These are phyloP conservation scores for Aspergillus texensis DNA, from an alignment of 2,329 filamentous ascomycete genomes.

Conservation along the genomic window DNA sequence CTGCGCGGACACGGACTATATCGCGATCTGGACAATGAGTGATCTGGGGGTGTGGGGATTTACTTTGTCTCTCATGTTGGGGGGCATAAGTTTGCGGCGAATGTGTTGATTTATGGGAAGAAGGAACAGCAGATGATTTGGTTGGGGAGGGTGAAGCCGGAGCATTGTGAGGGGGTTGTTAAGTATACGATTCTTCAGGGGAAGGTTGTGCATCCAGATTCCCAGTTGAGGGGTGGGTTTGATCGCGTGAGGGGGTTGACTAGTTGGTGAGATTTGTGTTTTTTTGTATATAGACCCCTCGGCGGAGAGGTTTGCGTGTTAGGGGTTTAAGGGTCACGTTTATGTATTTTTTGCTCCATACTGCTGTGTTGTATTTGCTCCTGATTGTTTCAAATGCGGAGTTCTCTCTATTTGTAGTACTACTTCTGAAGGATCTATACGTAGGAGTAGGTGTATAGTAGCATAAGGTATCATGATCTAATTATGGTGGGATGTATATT, in stretches of 20 bases:
- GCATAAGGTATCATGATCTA: not conserved
- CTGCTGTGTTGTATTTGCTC: too few species aligned
- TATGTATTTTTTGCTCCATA: not conserved
- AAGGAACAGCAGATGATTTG: constrained; percentile 63
- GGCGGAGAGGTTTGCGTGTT: too few species aligned
- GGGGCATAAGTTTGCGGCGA: constrained; percentile 91
- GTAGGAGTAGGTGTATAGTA: not conserved
- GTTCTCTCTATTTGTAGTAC: not conserved
- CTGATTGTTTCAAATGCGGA: too few species aligned
- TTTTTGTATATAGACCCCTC: not conserved
- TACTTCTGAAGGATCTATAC: not conserved
- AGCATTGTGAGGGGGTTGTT: constrained; percentile 87
- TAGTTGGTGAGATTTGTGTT: constrained; percentile 53
- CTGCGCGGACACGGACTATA: constrained; percentile 76
- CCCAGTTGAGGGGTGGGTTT: constrained; percentile 82
- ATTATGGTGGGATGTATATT: not conserved
- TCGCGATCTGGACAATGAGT: constrained; percentile 78
- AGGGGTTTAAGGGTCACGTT: not conserved
- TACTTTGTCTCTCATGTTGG: constrained; percentile 93
- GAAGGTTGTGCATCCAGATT: constrained; percentile 83
- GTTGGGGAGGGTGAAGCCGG: constrained; percentile 78
- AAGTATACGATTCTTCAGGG: constrained; percentile 83
- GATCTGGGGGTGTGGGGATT: constrained; percentile 82
- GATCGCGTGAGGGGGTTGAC: constrained; percentile 72
- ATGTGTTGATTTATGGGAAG: constrained; percentile 82